Evolutionary conservation across 148 eudicot species (phyloP), one percentile per base, ranked within the genome.

Genomic region (Suaeda aralocaspica): DNA sequence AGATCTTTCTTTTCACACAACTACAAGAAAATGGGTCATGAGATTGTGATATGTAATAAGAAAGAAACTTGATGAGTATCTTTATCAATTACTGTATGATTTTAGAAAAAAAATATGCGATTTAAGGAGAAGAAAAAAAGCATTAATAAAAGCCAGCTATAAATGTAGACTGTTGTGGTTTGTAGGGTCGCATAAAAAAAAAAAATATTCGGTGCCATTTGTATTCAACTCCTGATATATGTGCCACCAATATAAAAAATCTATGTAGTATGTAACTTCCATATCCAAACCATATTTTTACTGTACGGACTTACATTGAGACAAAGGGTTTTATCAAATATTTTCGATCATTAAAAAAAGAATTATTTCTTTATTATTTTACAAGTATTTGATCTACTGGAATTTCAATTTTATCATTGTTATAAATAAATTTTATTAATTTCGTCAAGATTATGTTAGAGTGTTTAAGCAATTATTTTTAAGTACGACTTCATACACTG

Each of bases 1-100:
- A 36, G 50, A 57, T 41, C 64, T 44, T 58, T 28, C 72, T 36
- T 57, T 69, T 46, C 19, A 34, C 36, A 22, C 72, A 68, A 55
- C 60, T 30, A 3, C n/a, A n/a, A 36, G 39, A 28, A 55, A 30
- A 29, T 60, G 5, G 24, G 42, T 15, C 58, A 56, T 26, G 2
- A 13, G 33, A 53, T 26, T 9, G 60, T 22, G 25, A 25, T 56
- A 25, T 56, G 33, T 45, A 16, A 28, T 24, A 26, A 9, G 19
- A 26, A 25, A 56, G 59, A 25, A 56, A 25, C 33, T 24, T 11
- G 33, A 56, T 11, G 33, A 56, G 59, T 56, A 56, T 56, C 31
- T 56, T 56, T 6, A 11, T 56, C n/a, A 49, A 49, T 12, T 49
- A 16, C 33, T 36, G 41, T 22, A 1, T 31, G 26, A 26, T 25